These are phyloP conservation scores for Agrocybe chaxingu DNA, from an alignment of 768 basidiomycete genomes.

Conservation along the genomic window DNA sequence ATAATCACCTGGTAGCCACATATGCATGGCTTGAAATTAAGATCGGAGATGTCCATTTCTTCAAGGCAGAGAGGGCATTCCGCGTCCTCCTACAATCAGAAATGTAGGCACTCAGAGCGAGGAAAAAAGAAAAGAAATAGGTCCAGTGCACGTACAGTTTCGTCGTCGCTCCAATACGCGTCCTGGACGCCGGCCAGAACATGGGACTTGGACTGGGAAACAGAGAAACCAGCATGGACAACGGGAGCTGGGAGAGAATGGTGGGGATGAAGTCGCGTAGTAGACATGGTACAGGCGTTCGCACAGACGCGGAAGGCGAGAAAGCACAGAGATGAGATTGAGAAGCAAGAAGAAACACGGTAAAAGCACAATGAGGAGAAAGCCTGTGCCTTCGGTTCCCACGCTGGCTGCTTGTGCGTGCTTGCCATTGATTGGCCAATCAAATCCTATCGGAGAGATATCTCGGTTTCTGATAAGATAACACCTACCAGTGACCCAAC, in stretches of 20 bases:
- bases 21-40: conserved; percentile 98
- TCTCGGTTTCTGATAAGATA: conserved; percentile 14
- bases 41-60: conserved; percentile 98
- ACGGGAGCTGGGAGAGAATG: conserved; percentile 73
- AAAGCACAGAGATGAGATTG: conserved; percentile 12
- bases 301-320: conserved; percentile 5
- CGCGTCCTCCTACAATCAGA: conserved; percentile 74
- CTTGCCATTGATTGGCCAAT: conserved; percentile 20
- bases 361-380: conserved; percentile 26
- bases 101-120: conserved; percentile 9
- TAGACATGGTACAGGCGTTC: conserved; percentile 35
- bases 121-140: conserved; percentile 4
- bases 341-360: conserved; percentile 21
- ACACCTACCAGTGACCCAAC: not conserved
- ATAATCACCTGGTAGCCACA: conserved; percentile 90
- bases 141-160: conserved; percentile 51
- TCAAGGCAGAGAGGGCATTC: conserved; percentile 98
- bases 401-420: conserved; percentile 22
- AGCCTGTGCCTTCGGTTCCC: conserved; percentile 23
- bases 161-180: conserved; percentile 97
- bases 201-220: conserved; percentile 80
- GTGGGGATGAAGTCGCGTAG: conserved; percentile 54
- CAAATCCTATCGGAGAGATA: conserved; percentile 15
- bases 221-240: conserved; percentile 64
- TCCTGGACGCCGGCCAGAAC: conserved; percentile 88